These are phyloP conservation scores for Leccinum huronense DNA, from an alignment of 1,284 basidiomycete species.

Conservation along the genomic window DNA sequence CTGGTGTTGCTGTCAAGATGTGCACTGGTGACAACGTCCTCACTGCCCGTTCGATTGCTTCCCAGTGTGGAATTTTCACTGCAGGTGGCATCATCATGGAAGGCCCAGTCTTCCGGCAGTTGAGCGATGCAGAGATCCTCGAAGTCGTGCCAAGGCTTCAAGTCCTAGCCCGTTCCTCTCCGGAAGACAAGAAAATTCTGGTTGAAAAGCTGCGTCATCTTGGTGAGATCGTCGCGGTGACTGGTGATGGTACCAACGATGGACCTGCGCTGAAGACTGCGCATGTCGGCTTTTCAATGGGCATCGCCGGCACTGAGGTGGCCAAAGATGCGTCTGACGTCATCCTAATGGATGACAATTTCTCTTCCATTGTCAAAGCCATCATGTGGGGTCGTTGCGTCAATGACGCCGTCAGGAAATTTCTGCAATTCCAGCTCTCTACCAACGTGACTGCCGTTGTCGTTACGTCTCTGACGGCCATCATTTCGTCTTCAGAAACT, in stretches of 20 bases:
- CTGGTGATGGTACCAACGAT: slow-evolving; percentile 98
- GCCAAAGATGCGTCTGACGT: slow-evolving; percentile 99
- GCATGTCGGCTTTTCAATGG: slow-evolving; percentile 96
- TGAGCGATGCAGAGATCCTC: slow-evolving; percentile 54
- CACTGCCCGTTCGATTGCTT: slow-evolving; percentile 90
- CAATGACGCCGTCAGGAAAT: slow-evolving; percentile 96
- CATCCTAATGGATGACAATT: slow-evolving; percentile 98
- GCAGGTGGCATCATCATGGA: slow-evolving; percentile 96
- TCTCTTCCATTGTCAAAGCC: slow-evolving; percentile 92
- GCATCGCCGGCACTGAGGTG: slow-evolving; percentile 97
- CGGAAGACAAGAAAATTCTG: slow-evolving; percentile 93
- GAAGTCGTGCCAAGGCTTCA: slow-evolving; percentile 71
- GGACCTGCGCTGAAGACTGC: slow-evolving; percentile 96
- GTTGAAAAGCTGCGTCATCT: slow-evolving; percentile 86
- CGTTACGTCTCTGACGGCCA: slow-evolving; percentile 90
- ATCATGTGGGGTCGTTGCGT: slow-evolving; percentile 99
- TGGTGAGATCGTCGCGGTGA: slow-evolving; percentile 95
- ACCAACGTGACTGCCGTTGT: slow-evolving; percentile 95
- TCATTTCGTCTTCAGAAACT: slow-evolving; percentile 73
- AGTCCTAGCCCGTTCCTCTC: slow-evolving; percentile 92
- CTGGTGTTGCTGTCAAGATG: slow-evolving; percentile 98
- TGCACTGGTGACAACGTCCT: slow-evolving; percentile 98
- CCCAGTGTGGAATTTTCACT: slow-evolving; percentile 93
- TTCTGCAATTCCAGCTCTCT: slow-evolving; percentile 97
- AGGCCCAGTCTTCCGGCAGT: slow-evolving; percentile 75